These are phyloP conservation scores for Juncus effusus DNA, from an alignment of 176 grass and related monocot genomes.

Conservation along the genomic window DNA sequence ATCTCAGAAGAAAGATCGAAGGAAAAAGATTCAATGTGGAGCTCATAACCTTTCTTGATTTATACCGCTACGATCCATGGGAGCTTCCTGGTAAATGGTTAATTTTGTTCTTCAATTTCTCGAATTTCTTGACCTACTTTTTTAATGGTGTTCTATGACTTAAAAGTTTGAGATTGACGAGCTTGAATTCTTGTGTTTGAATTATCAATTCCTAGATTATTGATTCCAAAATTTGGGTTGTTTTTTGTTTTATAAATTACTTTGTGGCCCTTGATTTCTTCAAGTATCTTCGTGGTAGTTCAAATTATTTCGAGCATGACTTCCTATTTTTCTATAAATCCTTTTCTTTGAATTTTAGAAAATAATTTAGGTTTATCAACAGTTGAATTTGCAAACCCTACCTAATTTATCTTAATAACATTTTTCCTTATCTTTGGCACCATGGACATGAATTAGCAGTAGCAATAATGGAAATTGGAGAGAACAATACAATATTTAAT, in stretches of 20 bases:
- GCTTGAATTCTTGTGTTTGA: conserved; percentile 9
- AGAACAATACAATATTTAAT: too few relatives aligned
- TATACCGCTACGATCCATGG: conserved; percentile 98
- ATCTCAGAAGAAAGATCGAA: conserved; percentile 88
- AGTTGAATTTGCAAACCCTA: not conserved
- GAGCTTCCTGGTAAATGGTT: conserved; percentile 67
- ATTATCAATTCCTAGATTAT: conserved; percentile 4
- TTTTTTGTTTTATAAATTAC: not conserved
- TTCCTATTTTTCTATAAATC: not conserved
- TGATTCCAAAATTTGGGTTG: not conserved
- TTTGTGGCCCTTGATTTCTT: conserved; percentile 6
- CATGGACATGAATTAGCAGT: too few relatives aligned
- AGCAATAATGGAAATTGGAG: too few relatives aligned
- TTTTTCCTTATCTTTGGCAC: too few relatives aligned
- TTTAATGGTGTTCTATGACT: not conserved
- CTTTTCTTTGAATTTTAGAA: not conserved
- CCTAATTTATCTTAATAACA: too few relatives aligned
- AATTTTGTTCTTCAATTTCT: not conserved
- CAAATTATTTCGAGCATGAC: not conserved
- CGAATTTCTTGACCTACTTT: not conserved
- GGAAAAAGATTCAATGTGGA: conserved; percentile 97
- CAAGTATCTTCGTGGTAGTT: conserved; percentile 6
- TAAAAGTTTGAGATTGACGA: conserved; percentile 1
- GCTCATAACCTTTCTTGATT: conserved; percentile 88
- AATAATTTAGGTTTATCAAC: too few relatives aligned